phyloP scores from a whole-genome alignment of 192 early-diverging fungal genomes.

The Coemansia sp. region DNA sequence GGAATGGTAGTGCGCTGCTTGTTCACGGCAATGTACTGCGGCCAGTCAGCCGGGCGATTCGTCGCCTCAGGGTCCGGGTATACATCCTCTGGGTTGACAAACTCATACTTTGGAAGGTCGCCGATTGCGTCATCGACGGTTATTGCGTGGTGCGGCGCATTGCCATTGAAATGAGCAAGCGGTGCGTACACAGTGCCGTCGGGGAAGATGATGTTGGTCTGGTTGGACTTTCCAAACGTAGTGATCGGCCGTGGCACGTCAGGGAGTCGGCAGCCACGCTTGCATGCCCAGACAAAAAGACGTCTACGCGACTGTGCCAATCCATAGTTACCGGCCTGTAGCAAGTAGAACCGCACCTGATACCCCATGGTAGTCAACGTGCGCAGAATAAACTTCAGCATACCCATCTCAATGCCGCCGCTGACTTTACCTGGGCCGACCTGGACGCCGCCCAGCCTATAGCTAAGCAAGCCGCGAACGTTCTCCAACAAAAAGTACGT shows the following conservation, averaged over 20 bases:
- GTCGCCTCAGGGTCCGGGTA: slow-evolving; percentile 44
- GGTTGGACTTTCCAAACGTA: slow-evolving; percentile 55
- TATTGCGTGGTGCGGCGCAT: slow-evolving; percentile 62
- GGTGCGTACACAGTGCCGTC: slow-evolving; percentile 50
- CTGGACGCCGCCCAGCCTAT: slow-evolving; percentile 64
- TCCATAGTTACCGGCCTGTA: slow-evolving; percentile 69
- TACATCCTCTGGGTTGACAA: slow-evolving; percentile 56
- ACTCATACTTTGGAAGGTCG: slow-evolving; percentile 75
- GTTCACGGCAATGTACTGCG: slow-evolving; percentile 36
- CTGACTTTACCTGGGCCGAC: slow-evolving; percentile 52
- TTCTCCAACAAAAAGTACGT: slow-evolving; percentile 73
- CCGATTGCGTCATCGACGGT: slow-evolving; percentile 68
- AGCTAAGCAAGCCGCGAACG: slow-evolving; percentile 65
- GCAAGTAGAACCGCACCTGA: slow-evolving; percentile 65
- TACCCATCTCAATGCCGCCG: slow-evolving; percentile 66
- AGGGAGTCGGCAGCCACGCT: slow-evolving; percentile 60
- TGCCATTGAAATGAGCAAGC: slow-evolving; percentile 45
- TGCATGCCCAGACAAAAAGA: slow-evolving; percentile 68
- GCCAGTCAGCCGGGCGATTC: slow-evolving; percentile 24
- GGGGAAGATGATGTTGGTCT: slow-evolving; percentile 54
- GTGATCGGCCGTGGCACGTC: slow-evolving; percentile 63
- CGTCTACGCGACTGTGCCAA: slow-evolving; percentile 69
- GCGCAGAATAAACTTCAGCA: slow-evolving; percentile 71
- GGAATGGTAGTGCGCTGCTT: slow-evolving; percentile 20
- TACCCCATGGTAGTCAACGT: slow-evolving; percentile 69